phyloP scores from a whole-genome alignment of 2,329 filamentous ascomycete species.

The Diaporthe australafricana region DNA sequence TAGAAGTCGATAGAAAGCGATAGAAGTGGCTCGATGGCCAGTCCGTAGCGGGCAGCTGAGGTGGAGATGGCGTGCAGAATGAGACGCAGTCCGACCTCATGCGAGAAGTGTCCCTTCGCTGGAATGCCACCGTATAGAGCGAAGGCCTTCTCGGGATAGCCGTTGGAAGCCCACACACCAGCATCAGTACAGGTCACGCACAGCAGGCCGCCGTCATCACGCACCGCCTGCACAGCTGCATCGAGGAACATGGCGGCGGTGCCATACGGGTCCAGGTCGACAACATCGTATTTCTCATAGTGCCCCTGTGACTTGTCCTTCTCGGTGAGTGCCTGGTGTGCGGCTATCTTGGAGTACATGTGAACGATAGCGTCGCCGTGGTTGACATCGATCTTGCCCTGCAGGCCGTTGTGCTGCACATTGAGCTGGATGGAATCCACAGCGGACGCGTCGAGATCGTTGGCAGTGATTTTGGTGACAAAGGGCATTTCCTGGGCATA shows the following conservation, averaged over 20 bases:
- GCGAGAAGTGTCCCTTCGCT: slow-evolving; percentile 84
- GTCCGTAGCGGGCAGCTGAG: slow-evolving; percentile 84
- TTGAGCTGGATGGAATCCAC: slow-evolving; percentile 87
- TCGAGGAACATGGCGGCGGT: slow-evolving; percentile 94
- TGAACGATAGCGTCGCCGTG: slow-evolving; percentile 88
- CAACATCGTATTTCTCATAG: slow-evolving; percentile 81
- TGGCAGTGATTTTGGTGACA: slow-evolving; percentile 84
- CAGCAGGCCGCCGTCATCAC: slow-evolving; percentile 86
- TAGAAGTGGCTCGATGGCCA: slow-evolving; percentile 89
- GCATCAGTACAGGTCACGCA: slow-evolving; percentile 98
- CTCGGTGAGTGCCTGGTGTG: slow-evolving; percentile 58
- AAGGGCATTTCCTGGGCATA: slow-evolving; percentile 94
- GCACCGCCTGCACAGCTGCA: slow-evolving; percentile 85
- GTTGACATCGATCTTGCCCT: slow-evolving; percentile 76
- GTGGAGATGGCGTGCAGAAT: slow-evolving; percentile 86
- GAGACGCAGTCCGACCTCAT: slow-evolving; percentile 89
- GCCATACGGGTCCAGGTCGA: slow-evolving; percentile 96
- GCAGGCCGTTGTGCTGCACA: slow-evolving; percentile 82
- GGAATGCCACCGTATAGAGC: slow-evolving; percentile 93
- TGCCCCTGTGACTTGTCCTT: slow-evolving; percentile 51
- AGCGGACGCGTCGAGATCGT: slow-evolving; percentile 85
- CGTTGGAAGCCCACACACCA: slow-evolving; percentile 92
- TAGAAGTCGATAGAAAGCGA: slow-evolving; percentile 98
- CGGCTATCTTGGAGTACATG: slow-evolving; percentile 82
- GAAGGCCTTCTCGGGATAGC: slow-evolving; percentile 94